Percentiles rank a stretch among this genome's conserved stretches.
Evolutionary conservation across 2,329 filamentous ascomycete species (phyloP).

Genomic region (Clonostachys solani): DNA sequence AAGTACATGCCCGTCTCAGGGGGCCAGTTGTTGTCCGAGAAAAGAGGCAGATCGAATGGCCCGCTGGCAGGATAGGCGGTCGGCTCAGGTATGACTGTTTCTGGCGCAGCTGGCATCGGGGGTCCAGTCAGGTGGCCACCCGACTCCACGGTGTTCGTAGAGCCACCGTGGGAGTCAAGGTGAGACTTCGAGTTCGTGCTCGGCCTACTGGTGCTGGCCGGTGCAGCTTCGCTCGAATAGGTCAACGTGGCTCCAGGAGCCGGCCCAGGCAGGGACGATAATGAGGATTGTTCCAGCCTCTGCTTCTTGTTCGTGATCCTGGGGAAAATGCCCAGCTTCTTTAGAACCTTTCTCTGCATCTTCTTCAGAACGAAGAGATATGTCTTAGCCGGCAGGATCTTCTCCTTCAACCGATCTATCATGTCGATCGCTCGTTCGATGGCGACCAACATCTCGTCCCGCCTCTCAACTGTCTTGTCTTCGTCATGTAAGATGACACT

Average conservation of each 20-base stretch:
- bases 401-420: slow-evolving; percentile 20
- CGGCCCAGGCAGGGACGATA: too few species aligned
- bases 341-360: background rate
- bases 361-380: background rate
- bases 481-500: slow-evolving; percentile 46
- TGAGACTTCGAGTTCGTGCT: background rate
- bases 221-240: background rate
- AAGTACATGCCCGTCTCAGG: background rate
- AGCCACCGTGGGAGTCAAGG: background rate
- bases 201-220: background rate
- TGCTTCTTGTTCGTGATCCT: background rate
- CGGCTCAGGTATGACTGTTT: background rate
- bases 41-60: background rate
- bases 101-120: background rate
- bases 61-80: background rate
- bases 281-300: too few species aligned
- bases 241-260: too few species aligned
- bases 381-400: background rate
- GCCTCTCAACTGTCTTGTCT: slow-evolving; percentile 30
- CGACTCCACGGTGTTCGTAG: background rate
- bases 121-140: background rate
- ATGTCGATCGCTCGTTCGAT: slow-evolving; percentile 28
- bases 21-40: background rate
- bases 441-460: slow-evolving; percentile 30
- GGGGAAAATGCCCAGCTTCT: background rate